Evolutionary conservation across 441 rosid species (phyloP).

Genomic region (Populus hybrid): DNA sequence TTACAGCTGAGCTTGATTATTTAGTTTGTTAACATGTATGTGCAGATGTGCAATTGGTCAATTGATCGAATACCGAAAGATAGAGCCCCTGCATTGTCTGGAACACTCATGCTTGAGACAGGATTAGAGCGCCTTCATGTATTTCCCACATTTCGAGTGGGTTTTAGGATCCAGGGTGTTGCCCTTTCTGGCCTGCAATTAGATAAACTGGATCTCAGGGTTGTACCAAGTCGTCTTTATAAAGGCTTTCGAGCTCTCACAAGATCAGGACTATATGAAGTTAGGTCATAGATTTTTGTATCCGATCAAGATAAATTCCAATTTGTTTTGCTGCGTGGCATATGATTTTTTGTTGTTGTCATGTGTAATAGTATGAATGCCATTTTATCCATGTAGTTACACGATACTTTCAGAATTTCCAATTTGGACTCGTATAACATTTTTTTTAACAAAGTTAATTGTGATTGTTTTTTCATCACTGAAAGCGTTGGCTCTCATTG

Average conservation of each 20-base stretch:
- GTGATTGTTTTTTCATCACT: background rate
- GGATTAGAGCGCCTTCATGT: constrained; percentile 73
- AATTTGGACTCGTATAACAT: no score
- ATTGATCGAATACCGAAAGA: constrained; percentile 86
- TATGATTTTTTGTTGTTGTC: background rate
- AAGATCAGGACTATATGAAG: constrained; percentile 68
- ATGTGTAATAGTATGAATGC: background rate
- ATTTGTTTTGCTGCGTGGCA: background rate
- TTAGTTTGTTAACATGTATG: constrained; percentile 7
- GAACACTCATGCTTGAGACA: constrained; percentile 56
- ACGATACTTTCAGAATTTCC: no score
- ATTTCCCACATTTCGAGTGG: constrained; percentile 65
- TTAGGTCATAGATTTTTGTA: constrained; percentile 49
- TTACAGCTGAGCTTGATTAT: constrained; percentile 2
- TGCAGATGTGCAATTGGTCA: constrained; percentile 83
- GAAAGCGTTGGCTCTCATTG: background rate
- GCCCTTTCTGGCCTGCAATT: constrained; percentile 88
- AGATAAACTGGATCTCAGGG: constrained; percentile 71
- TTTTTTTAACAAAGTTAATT: background rate
- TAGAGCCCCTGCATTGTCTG: constrained; percentile 74
- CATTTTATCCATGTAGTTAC: background rate
- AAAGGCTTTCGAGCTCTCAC: constrained; percentile 94
- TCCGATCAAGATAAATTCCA: constrained; percentile 5
- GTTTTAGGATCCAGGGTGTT: constrained; percentile 79
- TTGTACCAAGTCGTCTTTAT: constrained; percentile 64